Evolutionary conservation across 2,329 filamentous ascomycete genomes (phyloP).

Genomic region (Curvularia sp.): DNA sequence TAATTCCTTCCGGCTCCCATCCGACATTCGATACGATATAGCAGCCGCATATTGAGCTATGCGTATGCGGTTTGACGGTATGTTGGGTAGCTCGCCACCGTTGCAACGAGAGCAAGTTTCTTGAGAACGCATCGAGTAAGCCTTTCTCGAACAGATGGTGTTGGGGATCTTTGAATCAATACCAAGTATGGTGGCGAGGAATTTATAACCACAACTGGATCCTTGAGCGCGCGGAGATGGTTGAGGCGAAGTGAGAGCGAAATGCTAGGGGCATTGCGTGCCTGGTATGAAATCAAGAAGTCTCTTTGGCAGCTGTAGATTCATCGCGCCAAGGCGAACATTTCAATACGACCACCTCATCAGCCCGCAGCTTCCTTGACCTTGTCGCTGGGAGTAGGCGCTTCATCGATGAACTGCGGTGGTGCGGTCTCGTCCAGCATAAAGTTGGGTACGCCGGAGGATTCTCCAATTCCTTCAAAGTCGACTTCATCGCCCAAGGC

Average conservation of each 20-base stretch:
- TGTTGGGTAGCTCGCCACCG: background rate
- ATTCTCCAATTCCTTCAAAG: conserved; percentile 71
- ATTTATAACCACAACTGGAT: background rate
- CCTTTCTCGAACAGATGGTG: background rate
- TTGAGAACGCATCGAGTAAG: background rate
- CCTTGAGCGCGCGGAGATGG: background rate
- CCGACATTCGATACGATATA: background rate
- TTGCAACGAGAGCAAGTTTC: background rate
- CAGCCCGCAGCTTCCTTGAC: conserved; percentile 79
- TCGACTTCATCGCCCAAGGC: conserved; percentile 94
- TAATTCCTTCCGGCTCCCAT: background rate
- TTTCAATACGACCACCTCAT: conserved; percentile 14
- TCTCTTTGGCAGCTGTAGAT: background rate
- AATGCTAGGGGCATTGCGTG: background rate
- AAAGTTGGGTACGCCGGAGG: conserved; percentile 77
- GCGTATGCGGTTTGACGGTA: background rate
- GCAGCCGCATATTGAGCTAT: background rate
- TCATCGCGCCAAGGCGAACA: background rate
- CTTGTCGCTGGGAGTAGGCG: conserved; percentile 71
- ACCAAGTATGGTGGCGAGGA: background rate
- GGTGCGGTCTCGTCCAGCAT: conserved; percentile 86
- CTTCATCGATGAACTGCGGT: conserved; percentile 89
- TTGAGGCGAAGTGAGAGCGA: background rate
- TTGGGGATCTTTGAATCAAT: background rate
- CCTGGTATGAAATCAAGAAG: background rate